These are phyloP conservation scores for Avena sativa DNA, from an alignment of 176 grass and related monocot species.

Conservation along the genomic window DNA sequence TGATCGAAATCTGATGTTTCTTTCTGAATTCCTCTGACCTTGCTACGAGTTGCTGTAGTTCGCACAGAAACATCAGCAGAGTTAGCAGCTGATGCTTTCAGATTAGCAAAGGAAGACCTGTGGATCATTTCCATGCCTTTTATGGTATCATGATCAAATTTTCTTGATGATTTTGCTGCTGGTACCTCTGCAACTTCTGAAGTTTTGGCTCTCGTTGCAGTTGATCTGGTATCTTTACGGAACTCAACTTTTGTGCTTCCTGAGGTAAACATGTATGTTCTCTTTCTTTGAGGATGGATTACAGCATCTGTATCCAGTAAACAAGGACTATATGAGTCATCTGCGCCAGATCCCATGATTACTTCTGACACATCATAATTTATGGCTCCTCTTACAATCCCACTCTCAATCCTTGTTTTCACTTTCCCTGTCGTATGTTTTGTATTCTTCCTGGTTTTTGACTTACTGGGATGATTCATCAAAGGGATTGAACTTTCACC, in stretches of 20 bases:
- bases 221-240: slow-evolving; percentile 46
- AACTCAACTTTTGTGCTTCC: slow-evolving; percentile 45
- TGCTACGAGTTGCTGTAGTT: slow-evolving; percentile 29
- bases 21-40: slow-evolving; percentile 24
- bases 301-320: slow-evolving; percentile 39
- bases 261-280: slow-evolving; percentile 49
- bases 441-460: slow-evolving; percentile 14
- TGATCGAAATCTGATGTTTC: slow-evolving; percentile 34
- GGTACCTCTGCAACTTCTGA: slow-evolving; percentile 42
- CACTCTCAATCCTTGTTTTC: slow-evolving; percentile 38
- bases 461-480: slow-evolving; percentile 35
- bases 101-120: slow-evolving; percentile 41
- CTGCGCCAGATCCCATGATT: slow-evolving; percentile 37
- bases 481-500: slow-evolving; percentile 43
- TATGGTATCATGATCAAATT: slow-evolving; percentile 44
- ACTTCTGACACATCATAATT: slow-evolving; percentile 40
- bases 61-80: background rate
- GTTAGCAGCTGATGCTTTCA: slow-evolving; percentile 13
- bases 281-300: slow-evolving; percentile 61
- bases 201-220: slow-evolving; percentile 17
- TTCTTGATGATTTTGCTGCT: slow-evolving; percentile 39
- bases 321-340: slow-evolving; percentile 36
- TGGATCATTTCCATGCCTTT: slow-evolving; percentile 43
- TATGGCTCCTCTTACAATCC: slow-evolving; percentile 19
- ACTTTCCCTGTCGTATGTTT: slow-evolving; percentile 35